Evolutionary conservation across 2,329 filamentous ascomycete species (phyloP), one percentile per base, ranked within the genome.

Genomic region (Botrytis sinoallii): DNA sequence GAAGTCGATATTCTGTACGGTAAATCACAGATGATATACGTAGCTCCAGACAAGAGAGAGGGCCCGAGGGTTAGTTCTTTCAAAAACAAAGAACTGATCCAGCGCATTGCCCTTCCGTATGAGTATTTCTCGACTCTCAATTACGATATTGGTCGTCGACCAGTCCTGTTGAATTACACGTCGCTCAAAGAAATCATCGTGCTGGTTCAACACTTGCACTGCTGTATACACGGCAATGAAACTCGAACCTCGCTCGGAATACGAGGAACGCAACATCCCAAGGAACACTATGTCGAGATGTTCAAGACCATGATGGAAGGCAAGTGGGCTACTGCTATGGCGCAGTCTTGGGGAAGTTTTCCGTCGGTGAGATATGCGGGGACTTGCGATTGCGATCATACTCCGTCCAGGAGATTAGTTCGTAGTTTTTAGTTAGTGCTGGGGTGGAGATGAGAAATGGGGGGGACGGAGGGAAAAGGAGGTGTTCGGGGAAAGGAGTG

Each of bases 1-100:
- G 6, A 61, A 61, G 35, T 61, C 35, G 59, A 40, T 4, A 61
- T 61, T 25, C 35, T 40, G 10, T 22, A 40, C 22, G n/a, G 20
- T 8, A 1, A 35, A 8, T n/a, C 59, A 1, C 18, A n/a, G 7
- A 25, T 6, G 4, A 3, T 0, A 40, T 40, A 25, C 4, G 4
- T 22, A 22, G 7, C 5, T 10, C 0, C 8, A 3, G 10, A 12
- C 9, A 40, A 1, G 4, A 12, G 10, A 25, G 6, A 8, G 25
- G 22, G 12, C 4, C 59, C 59, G 0, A 61, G 35, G 1, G 1
- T 40, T 2, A 16, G 2, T 1, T 40, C 22, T 6, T 61, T 61
- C 12, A 6, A 5, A 6, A 10, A 61, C 1, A 61, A n/a, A 9
- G 3, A 25, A 8, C 6, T 61, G 10, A 40, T 61, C 35, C 59